phyloP scores from a whole-genome alignment of 352 stramenopile genomes.

The Globisporangium heterothallicum region DNA sequence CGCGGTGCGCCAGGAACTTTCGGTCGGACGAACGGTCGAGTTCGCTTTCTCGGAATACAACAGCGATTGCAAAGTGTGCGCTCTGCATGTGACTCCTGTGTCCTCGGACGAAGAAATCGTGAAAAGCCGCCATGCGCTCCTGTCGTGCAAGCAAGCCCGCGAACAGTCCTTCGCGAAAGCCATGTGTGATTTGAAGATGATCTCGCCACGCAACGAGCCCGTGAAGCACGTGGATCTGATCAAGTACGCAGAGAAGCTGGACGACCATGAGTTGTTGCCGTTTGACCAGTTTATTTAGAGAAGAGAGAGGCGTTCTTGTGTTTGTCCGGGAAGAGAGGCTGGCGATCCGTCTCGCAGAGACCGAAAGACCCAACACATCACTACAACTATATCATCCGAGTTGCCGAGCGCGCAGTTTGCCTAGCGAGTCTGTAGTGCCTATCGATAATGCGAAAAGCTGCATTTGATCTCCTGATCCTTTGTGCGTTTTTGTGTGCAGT shows the following conservation, averaged over 20 bases:
- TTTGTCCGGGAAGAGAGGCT: too few relatives aligned
- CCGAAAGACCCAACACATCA: too few relatives aligned
- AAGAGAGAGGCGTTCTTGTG: too few relatives aligned
- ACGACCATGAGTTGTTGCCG: constrained; percentile 52
- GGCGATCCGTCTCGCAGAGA: too few relatives aligned
- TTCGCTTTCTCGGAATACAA: constrained; percentile 39
- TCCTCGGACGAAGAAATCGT: constrained; percentile 51
- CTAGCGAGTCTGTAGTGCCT: too few relatives aligned
- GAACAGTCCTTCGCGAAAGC: constrained; percentile 68
- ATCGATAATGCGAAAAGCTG: too few relatives aligned
- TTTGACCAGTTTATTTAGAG: constrained; percentile 62
- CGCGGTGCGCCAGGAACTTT: constrained; percentile 38
- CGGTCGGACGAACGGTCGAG: constrained; percentile 65
- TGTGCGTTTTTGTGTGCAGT: too few relatives aligned
- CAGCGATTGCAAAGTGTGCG: constrained; percentile 26
- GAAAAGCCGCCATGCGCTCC: constrained; percentile 65
- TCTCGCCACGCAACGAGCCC: constrained; percentile 70
- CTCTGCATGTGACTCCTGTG: constrained; percentile 58
- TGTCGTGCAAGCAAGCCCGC: constrained; percentile 68
- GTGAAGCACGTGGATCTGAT: constrained; percentile 80
- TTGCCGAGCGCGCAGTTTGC: too few relatives aligned
- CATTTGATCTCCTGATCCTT: too few relatives aligned
- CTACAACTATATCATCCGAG: too few relatives aligned
- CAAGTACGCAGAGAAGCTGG: constrained; percentile 79
- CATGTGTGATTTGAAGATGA: constrained; percentile 73